These are phyloP conservation scores for Saraca asoca DNA, from an alignment of 331 rosid genomes.

Conservation along the genomic window DNA sequence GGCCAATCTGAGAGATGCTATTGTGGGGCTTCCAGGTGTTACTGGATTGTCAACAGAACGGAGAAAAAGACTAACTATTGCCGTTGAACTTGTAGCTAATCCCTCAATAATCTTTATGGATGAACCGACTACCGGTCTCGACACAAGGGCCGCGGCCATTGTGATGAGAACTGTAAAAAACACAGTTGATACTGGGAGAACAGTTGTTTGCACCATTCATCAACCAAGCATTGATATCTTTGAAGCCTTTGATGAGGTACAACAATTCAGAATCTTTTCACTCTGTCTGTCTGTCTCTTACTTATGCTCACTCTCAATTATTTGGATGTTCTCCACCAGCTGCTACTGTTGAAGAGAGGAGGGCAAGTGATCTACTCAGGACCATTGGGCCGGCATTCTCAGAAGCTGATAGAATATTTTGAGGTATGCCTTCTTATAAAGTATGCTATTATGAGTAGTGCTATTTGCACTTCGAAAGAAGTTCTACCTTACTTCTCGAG, in stretches of 20 bases:
- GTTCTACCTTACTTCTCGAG: background rate
- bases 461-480: too few species aligned
- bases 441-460: background rate
- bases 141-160: constrained; percentile 95
- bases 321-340: constrained; percentile 35
- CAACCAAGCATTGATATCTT: constrained; percentile 97
- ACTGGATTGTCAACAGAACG: constrained; percentile 91
- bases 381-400: constrained; percentile 79
- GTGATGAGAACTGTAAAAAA: constrained; percentile 95
- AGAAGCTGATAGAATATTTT: constrained; percentile 70
- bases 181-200: constrained; percentile 94
- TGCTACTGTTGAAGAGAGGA: constrained; percentile 91
- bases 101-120: constrained; percentile 98
- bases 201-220: constrained; percentile 98
- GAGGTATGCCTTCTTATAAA: constrained; percentile 53
- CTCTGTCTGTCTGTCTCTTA: background rate
- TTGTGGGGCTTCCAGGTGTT: constrained; percentile 86
- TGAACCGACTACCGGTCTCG: constrained; percentile 96
- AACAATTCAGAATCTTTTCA: background rate
- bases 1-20: constrained; percentile 64
- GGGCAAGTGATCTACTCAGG: constrained; percentile 92
- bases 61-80: constrained; percentile 84
- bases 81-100: constrained; percentile 94
- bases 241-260: constrained; percentile 92
- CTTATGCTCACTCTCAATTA: background rate